Evolutionary conservation across 305 asterid species (phyloP).

Genomic region (Plantago coronopus): DNA sequence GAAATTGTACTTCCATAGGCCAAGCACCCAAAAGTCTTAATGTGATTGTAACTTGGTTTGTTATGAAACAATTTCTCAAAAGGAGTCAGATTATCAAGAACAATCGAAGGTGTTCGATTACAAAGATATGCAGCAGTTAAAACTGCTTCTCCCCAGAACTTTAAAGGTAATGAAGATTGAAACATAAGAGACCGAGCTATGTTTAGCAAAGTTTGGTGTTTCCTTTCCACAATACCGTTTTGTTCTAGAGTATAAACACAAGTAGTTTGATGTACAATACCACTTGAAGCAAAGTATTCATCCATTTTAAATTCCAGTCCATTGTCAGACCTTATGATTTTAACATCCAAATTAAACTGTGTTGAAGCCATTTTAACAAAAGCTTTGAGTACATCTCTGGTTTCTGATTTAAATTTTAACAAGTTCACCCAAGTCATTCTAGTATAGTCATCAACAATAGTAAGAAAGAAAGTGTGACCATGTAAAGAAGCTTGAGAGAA

Average conservation of each 20-base stretch:
- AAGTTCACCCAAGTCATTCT: no score
- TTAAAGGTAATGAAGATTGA: not conserved
- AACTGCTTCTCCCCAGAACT: not conserved
- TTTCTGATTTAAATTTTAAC: no score
- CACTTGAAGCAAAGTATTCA: not conserved
- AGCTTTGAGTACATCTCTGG: no score
- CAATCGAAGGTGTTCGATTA: not conserved
- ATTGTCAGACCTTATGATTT: no score
- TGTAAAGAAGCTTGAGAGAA: no score
- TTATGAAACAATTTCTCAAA: not conserved
- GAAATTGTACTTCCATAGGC: not conserved
- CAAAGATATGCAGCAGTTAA: not conserved
- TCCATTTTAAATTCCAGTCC: not conserved
- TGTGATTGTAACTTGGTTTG: not conserved
- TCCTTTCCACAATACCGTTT: not conserved
- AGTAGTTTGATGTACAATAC: not conserved
- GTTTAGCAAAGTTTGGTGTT: not conserved
- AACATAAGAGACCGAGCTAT: not conserved
- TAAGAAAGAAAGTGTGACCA: no score
- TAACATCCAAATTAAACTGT: no score
- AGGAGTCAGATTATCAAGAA: not conserved
- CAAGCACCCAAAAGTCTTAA: not conserved
- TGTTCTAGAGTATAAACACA: constrained; percentile 1
- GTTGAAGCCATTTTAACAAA: no score
- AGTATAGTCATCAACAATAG: no score